Base-by-base conservation (phyloP, 805 yeast genomes). In the Sugiyamaella mastotermitis region DNA sequence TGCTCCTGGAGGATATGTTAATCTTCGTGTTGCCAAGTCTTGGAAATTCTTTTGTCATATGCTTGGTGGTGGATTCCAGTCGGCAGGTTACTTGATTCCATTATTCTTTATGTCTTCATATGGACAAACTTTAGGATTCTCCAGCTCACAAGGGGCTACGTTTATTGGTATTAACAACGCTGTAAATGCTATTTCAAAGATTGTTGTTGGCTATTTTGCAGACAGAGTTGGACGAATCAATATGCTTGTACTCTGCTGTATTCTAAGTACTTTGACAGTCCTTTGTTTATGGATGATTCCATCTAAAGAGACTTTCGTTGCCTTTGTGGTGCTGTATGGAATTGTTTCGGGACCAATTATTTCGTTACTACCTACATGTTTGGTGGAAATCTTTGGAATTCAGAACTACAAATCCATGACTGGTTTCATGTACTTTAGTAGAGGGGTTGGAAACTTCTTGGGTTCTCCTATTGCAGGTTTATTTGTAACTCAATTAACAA, bases 141-240 rank as follows among this genome's bases (percentile, higher is more conserved):
- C 47, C 5, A 39, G 28, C n/a, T 35, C 43, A 9, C 40, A 36
- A 10, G 51, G 51, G 9, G 51, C 51, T 5, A 26, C 27, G 9
- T 46, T 43, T 23, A 48, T 48, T 36, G 50, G 45, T n/a, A 15
- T 48, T 10, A 46, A 43, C 22, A 48, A 48, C 27, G 48, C 42
- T 3, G 47, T 43, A 13, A 46, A 44, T 43, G 50, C 51, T n/a
- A 20, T 38, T 4, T 40, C 45, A 3, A 60, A 83, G 36, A 58
- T 64, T 15, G 42, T 74, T 4, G 76, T 81, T 1, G 81, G 80
- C 3, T 53, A 61, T 30, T 43, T 66, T 5, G 77, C 82, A 2
- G 83, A 76, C 50, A 49, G 53, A 18, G 42, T 65, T 22, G 86
- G 86, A 2, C 62, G 69, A 20, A 72, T 71, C 53, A 79, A 77